Percentiles rank a stretch among this genome's conserved stretches.
These are phyloP conservation scores for Pyropia haitanensis DNA, from an alignment of 23 red algal genomes.

Conservation along the genomic window DNA sequence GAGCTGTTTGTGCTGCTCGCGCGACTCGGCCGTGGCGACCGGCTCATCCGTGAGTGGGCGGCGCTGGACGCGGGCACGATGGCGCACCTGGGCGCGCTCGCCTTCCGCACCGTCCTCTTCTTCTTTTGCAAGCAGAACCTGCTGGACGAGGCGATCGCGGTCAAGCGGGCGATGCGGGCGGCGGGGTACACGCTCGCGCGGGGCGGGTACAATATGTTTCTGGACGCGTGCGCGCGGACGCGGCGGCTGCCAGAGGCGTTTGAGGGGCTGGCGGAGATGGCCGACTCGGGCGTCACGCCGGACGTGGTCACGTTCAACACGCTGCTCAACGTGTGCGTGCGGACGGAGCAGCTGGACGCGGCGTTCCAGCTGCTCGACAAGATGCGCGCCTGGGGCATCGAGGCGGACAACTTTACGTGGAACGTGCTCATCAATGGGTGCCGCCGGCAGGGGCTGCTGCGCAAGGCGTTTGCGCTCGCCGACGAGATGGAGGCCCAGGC, in stretches of 20 bases:
- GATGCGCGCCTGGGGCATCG: constrained; percentile 53
- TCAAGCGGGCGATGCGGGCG: too few relatives aligned
- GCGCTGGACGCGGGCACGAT: too few relatives aligned
- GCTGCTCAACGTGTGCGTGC: constrained; percentile 64
- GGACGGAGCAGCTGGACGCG: constrained; percentile 35
- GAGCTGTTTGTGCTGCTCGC: too few relatives aligned
- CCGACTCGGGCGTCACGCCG: constrained; percentile 40
- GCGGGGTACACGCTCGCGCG: constrained; percentile 34
- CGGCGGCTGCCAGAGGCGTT: constrained; percentile 32
- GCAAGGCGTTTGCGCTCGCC: constrained; percentile 47
- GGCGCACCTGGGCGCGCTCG: too few relatives aligned
- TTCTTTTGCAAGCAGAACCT: too few relatives aligned
- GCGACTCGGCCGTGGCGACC: too few relatives aligned
- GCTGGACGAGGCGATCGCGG: too few relatives aligned
- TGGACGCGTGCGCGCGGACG: constrained; percentile 38
- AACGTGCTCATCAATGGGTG: constrained; percentile 76
- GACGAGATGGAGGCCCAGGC: constrained; percentile 42
- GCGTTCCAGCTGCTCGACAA: constrained; percentile 56
- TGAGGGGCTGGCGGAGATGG: constrained; percentile 27
- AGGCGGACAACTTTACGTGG: constrained; percentile 57
- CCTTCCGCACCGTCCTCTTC: too few relatives aligned
- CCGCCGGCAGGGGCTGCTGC: constrained; percentile 33
- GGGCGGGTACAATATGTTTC: constrained; percentile 41
- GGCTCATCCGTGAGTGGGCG: too few relatives aligned
- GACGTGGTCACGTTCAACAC: constrained; percentile 84